Percentiles rank a stretch among this genome's conserved stretches.
These are phyloP conservation scores for Botrytis hyacinthi DNA, from an alignment of 2,329 filamentous ascomycete species.

Conservation along the genomic window DNA sequence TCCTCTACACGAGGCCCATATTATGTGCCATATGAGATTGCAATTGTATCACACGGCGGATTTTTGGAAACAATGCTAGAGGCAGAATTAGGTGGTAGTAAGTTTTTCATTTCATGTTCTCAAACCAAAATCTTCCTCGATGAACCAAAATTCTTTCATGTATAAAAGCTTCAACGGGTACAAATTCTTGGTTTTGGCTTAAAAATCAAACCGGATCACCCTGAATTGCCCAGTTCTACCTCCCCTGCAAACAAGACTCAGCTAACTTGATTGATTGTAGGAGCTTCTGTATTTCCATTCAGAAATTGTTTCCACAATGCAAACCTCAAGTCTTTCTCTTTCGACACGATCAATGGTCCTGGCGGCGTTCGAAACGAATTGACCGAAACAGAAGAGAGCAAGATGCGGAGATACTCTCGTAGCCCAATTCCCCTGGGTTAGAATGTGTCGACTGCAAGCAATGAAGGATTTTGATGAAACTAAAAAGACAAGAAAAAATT, in stretches of 20 bases:
- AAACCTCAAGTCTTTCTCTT: neutral
- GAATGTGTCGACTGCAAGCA: neutral
- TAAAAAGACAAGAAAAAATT: too few relatives aligned
- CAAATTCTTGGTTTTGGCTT: neutral
- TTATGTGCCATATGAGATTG: conserved; percentile 1
- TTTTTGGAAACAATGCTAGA: neutral
- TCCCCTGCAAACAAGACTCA: too few relatives aligned
- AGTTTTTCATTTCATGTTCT: neutral
- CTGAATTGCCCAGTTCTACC: fast-evolving
- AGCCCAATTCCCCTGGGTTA: neutral
- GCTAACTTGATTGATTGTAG: neutral
- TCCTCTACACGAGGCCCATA: neutral
- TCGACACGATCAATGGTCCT: neutral
- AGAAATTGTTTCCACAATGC: neutral
- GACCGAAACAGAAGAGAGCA: neutral
- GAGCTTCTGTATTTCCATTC: neutral
- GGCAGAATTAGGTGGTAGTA: neutral
- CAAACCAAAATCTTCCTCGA: neutral
- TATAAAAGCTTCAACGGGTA: neutral
- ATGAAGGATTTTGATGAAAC: too few relatives aligned
- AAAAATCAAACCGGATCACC: neutral
- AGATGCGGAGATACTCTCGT: neutral
- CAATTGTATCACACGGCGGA: neutral
- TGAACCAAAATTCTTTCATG: neutral
- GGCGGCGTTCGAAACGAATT: neutral